Evolutionary conservation across 345 rosid genomes (phyloP).

Genomic region (Geranium brycei): DNA sequence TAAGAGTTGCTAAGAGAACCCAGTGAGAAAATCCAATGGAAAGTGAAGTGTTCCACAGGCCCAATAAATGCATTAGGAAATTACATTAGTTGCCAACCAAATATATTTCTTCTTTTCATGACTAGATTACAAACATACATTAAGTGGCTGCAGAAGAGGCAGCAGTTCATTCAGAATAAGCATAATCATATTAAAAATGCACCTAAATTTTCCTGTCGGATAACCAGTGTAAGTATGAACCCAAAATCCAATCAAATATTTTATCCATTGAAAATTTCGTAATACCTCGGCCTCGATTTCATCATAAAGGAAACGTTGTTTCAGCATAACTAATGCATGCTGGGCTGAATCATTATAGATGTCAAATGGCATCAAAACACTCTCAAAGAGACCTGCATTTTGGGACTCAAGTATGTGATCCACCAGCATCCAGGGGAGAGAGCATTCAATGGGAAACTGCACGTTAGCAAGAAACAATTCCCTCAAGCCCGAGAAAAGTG

Average conservation of each 20-base stretch:
- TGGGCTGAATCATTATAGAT: conserved; percentile 98
- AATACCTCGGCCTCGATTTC: conserved; percentile 99
- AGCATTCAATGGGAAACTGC: conserved; percentile 95
- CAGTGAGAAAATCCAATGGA: too few relatives aligned
- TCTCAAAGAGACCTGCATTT: conserved; percentile 80
- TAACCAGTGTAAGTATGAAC: not conserved
- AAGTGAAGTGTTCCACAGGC: too few relatives aligned
- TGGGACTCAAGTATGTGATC: conserved; percentile 76
- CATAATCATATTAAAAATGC: not conserved
- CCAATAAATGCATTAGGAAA: too few relatives aligned
- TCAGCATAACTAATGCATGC: conserved; percentile 74
- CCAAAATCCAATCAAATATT: conserved; percentile 1
- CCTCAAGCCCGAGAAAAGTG: conserved; percentile 3
- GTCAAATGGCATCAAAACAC: conserved; percentile 85
- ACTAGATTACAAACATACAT: too few relatives aligned
- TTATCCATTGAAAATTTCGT: not conserved
- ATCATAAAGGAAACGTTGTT: conserved; percentile 94
- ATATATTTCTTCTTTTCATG: too few relatives aligned
- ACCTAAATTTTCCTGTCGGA: not conserved
- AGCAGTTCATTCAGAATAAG: too few relatives aligned
- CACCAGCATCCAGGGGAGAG: conserved; percentile 99
- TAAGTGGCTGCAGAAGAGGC: too few relatives aligned
- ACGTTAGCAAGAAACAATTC: conserved; percentile 6
- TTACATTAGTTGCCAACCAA: too few relatives aligned
- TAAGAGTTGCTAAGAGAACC: too few relatives aligned